Base-by-base conservation (phyloP, 805 yeast genomes). In the Kockiozyma suomiensis region DNA sequence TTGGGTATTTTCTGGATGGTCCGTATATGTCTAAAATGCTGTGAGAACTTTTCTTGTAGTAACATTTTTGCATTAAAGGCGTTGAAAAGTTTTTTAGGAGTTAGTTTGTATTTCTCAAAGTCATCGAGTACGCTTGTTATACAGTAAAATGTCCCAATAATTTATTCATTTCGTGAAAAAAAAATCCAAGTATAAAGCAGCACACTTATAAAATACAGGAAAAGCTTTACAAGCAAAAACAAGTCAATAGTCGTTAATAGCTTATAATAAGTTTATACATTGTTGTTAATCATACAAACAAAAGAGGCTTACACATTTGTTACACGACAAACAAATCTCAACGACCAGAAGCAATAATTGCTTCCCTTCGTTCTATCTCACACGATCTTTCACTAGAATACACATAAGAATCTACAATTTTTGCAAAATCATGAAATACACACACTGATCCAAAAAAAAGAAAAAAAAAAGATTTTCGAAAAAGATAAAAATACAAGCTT, bases 1-100 rank as follows among this genome's bases (percentile, higher is more conserved):
- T 94, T 62, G 99, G 99, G 3, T 94, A 94, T 75, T 82, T 81
- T 65, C 78, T 94, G 62, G 99, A 94, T 70, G 99, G 99, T 1
- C 98, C 98, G 15, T 94, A 81, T 75, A 94, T 94, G 99, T 92
- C 98, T n/a, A 94, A 88, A 67, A 57, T 60, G 71, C 61, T 75
- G 54, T 69, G 37, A 67, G n/a, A n/a, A n/a, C n/a, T n/a, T n/a
- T n/a, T n/a, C n/a, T n/a, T n/a, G n/a, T n/a, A n/a, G n/a, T n/a
- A n/a, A n/a, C n/a, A 42, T 13, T n/a, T 12, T 28, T 32, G 46
- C 41, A 37, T 41, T 41, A 21, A 8, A 41, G 25, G 46, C 46
- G 26, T 41, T 41, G n/a, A n/a, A n/a, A n/a, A n/a, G 19, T 17
- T 37, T 38, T 38, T 15, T 15, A 38, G 42, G 21, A 17, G n/a